Base-by-base conservation (phyloP, 140 eudicot genomes). In the Erigeron philadelphicus region DNA sequence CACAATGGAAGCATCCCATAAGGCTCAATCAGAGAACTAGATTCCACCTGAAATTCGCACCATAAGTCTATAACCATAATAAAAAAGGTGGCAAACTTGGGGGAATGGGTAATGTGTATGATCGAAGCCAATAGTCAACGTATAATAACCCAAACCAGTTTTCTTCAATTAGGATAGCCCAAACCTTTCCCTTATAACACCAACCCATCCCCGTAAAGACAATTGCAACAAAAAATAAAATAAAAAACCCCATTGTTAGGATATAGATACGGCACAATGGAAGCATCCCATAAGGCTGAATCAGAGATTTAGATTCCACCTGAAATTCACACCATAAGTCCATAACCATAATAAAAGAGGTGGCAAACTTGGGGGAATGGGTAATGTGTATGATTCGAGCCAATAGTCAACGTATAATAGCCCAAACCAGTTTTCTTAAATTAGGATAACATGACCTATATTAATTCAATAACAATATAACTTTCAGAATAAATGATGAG, bases 241-340 rank as follows among this genome's bases (percentile, higher is more conserved):
- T n/a, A n/a, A n/a, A n/a, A n/a, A n/a, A 77, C 81, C 52, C 78
- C 90, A 63, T 94, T 94, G 70, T 77, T 94, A 31, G 97, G 85
- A 85, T 94, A 89, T 8, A 82, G 87, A 74, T 85, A 87, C 9
- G 87, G 44, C 69, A 84, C 95, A 40, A 95, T 85, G 8, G 97
- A 76, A 8, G 76, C 85, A 70, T 94, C 99, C 99, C 99, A 94
- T 47, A 94, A 16, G 97, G 97, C 76, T 94, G 96, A 0, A 91
- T 87, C 65, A 89, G 70, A 0, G 77, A 67, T 73, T 91, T 93
- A 13, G 95, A 84, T 66, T 93, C 95, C 45, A 81, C 94, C 99
- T 94, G 83, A 61, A 76, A 61, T 15, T 64, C 46, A n/a, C 25
- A 74, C 72, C 50, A 40, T 61, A 53, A 53, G 59, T 53, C 8